Evolutionary conservation across 1,139 yeast genomes (phyloP), one percentile per base, ranked within the genome.

Genomic region (Hansenula sp.): DNA sequence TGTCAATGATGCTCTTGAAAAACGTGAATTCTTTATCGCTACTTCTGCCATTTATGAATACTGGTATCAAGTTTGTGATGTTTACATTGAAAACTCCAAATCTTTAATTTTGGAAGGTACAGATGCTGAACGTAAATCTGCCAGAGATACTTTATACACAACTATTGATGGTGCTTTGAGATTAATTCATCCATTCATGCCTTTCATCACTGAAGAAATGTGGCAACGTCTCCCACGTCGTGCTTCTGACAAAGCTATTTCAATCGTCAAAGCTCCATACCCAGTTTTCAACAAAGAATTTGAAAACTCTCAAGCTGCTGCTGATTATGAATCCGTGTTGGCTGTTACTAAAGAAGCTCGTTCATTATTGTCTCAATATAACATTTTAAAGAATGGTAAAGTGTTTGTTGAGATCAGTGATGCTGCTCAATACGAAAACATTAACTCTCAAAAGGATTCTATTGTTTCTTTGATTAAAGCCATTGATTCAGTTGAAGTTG

Each of bases 211-310:
- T 38, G 98, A 92, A 68, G 98, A 92, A 72, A 78, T 92, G 85
- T 92, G 97, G 97, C 98, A 92, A 70, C 87, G 97, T 68, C 71
- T 92, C 59, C 97, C 98, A 53, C 83, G 87, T 59, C 81, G 97
- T 61, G 77, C 79, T 18, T 70, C 80, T 40, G 96, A 87, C 57
- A 64, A 65, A 16, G 71, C 86, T 20, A 69, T 67, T 38, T 77
- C 96, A n/a, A 87, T 92, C 59, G 79, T 80, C 42, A 77, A 79
- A 59, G 95, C 97, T 35, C 57, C 71, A 41, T 92, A 81, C 69
- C 98, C 98, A 44, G 75, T 67, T 43, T 85, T 72, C 64, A 69
- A 69, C 42, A 56, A 69, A 38, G 75, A 75, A 45, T 84, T 77
- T 51, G 80, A 78, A 58, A 79, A 89, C 56, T 68, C 61, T 33